A percentile compares a stretch with the other conserved stretches of the same genome.
These are phyloP conservation scores for Saturnispora gosingensis DNA, from an alignment of 805 yeast genomes.

Conservation along the genomic window DNA sequence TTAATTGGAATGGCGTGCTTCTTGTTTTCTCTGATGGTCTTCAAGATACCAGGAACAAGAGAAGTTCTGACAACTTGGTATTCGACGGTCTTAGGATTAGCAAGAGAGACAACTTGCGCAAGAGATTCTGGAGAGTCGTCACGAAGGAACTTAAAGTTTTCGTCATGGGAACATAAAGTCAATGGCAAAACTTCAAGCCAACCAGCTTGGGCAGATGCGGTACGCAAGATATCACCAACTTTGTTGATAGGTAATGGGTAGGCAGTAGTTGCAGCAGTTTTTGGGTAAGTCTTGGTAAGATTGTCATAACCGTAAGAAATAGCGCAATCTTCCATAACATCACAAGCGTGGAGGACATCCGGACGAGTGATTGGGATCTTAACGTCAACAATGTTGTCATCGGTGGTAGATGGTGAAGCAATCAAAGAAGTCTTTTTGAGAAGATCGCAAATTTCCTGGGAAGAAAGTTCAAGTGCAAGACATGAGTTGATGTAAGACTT, in stretches of 20 bases:
- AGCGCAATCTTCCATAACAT: slow-evolving; percentile 97
- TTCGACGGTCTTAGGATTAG: slow-evolving; percentile 93
- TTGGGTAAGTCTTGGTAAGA: slow-evolving; percentile 67
- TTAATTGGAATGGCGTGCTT: slow-evolving; percentile 90
- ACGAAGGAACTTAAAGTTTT: slow-evolving; percentile 83
- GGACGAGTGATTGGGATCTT: slow-evolving; percentile 89
- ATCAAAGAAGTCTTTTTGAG: slow-evolving; percentile 73
- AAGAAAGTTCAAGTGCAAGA: slow-evolving; percentile 69
- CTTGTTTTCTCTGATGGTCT: slow-evolving; percentile 93
- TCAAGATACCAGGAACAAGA: slow-evolving; percentile 85
- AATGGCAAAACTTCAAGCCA: slow-evolving; percentile 95
- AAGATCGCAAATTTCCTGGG: slow-evolving; percentile 57
- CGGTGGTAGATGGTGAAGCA: slow-evolving; percentile 43
- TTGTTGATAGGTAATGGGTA: slow-evolving; percentile 86
- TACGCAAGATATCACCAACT: slow-evolving; percentile 80
- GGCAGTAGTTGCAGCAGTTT: slow-evolving; percentile 72
- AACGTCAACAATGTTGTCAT: slow-evolving; percentile 49
- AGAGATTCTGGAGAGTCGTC: slow-evolving; percentile 40
- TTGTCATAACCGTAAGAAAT: slow-evolving; percentile 93
- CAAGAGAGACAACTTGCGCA: slow-evolving; percentile 77
- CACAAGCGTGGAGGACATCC: slow-evolving; percentile 94
- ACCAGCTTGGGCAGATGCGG: slow-evolving; percentile 88
- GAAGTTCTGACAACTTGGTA: slow-evolving; percentile 97
- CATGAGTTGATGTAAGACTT: slow-evolving; percentile 83
- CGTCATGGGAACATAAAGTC: slow-evolving; percentile 93